Conservation (phyloP, 1,139 yeast genomes). For the Taphrina betulina region DNA sequence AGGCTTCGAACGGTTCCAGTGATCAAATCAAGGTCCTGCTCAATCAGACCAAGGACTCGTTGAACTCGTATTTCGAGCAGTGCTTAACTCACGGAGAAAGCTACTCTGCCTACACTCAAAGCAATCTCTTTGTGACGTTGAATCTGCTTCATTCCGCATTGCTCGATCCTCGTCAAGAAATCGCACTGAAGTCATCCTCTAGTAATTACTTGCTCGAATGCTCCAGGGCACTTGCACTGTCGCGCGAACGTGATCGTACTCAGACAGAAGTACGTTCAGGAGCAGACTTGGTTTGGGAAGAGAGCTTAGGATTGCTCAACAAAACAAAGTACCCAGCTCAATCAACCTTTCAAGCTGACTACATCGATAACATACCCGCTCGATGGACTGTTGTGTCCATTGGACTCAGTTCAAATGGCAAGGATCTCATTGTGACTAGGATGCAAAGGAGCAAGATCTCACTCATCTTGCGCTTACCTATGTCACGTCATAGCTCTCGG, state of each 20-base stretch:
- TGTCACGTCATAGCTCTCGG: conserved; percentile 54
- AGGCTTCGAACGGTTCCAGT: conserved; percentile 37
- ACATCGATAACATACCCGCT: conserved; percentile 46
- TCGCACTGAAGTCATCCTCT: background rate
- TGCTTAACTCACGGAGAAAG: too few species aligned
- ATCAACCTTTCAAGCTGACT: conserved; percentile 39
- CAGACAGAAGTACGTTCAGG: background rate
- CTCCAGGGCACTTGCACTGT: background rate
- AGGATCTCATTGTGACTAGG: conserved; percentile 58
- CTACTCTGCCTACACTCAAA: conserved; percentile 34
- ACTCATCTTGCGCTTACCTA: conserved; percentile 59
- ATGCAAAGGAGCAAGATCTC: conserved; percentile 47
- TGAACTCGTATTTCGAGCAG: too few species aligned
- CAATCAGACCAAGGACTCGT: background rate
- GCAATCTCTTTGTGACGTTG: conserved; percentile 1
- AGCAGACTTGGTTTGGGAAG: background rate
- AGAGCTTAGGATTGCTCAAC: background rate
- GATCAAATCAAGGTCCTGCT: too few species aligned
- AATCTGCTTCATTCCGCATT: conserved; percentile 19
- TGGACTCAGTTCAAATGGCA: conserved; percentile 60
- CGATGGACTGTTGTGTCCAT: conserved; percentile 63
- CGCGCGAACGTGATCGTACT: background rate
- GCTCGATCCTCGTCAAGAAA: background rate
- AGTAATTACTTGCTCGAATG: conserved; percentile 21
- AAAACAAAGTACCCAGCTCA: conserved; percentile 35